Evolutionary conservation across 352 stramenopile species (phyloP), one percentile per base, ranked within the genome.

Genomic region (Halophytophthora batemanensis): DNA sequence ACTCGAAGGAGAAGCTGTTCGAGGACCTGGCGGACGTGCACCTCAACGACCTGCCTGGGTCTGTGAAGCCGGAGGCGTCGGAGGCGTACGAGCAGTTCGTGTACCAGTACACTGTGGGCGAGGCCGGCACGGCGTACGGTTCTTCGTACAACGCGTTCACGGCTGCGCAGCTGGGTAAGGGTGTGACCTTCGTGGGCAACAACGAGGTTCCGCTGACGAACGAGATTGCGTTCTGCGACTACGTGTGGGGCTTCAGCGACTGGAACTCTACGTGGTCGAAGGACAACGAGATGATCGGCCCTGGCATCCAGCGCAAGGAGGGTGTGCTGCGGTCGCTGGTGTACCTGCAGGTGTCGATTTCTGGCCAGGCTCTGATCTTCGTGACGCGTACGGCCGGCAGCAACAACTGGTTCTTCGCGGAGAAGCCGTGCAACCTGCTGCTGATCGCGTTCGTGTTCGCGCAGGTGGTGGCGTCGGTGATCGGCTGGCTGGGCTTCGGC

Each of bases 391-490:
- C 77, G 12, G 74, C 74, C 33, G 77, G 77, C 42, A 76, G 69
- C 60, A 88, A 88, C 75, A 85, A 77, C 53, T 88, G 77, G 77
- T 88, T 78, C 60, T 86, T 88, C 54, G 61, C 67, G 21, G 75
- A 86, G 53, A 77, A 77, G 54, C 77, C 77, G n/a, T 75, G 57
- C 50, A 83, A 77, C 56, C 50, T 88, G 25, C 38, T 88, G 53
- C 48, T 88, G 43, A 65, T 86, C 28, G 77, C 77, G 10, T 88
- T 88, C 66, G 71, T 86, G 37, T 70, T 86, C 40, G 77, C 77
- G 8, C 77, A 88, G 59, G 53, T 86, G 13, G 77, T 82, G 34
- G 77, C 77, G 8, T 84, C 72, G 28, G 70, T 69, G 11, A 79
- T 88, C 35, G 77, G 77, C 40, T 86, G 71, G 72, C 61, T 88